These are phyloP conservation scores for Berberis thunbergii DNA, from an alignment of 164 flowering plant species.

Conservation along the genomic window DNA sequence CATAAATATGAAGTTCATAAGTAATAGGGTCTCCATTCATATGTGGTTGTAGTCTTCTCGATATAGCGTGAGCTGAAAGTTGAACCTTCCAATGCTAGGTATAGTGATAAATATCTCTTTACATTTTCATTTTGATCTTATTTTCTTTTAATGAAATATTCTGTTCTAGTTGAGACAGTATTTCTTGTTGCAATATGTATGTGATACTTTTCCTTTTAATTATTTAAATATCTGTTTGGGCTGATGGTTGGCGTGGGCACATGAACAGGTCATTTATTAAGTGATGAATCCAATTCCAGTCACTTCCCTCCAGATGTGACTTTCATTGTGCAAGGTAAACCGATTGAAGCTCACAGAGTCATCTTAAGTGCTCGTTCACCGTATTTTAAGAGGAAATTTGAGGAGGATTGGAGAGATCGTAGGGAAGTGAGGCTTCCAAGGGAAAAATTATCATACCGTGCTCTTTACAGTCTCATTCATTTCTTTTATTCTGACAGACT, in stretches of 20 bases:
- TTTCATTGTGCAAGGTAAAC: constrained; percentile 79
- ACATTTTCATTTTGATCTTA: no score
- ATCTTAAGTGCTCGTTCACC: constrained; percentile 87
- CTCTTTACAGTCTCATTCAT: constrained; percentile 82
- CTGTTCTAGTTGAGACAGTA: no score
- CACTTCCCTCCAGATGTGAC: constrained; percentile 72
- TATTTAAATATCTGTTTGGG: not conserved
- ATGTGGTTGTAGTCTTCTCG: no score
- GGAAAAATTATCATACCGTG: constrained; percentile 70
- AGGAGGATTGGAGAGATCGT: constrained; percentile 74
- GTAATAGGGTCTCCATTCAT: no score
- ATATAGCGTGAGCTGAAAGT: no score
- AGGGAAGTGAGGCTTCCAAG: constrained; percentile 66
- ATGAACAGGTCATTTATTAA: constrained; percentile 39
- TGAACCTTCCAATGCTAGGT: no score
- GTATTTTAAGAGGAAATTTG: constrained; percentile 67
- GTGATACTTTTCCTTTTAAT: no score
- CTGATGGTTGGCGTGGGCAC: constrained; percentile 10
- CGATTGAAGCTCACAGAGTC: constrained; percentile 93
- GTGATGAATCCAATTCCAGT: constrained; percentile 28
- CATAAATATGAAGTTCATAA: no score
- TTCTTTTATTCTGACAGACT: constrained; percentile 96
- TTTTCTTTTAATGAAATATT: no score
- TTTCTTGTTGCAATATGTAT: no score
- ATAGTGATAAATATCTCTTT: no score